Percentiles rank a stretch among this genome's conserved stretches.
phyloP scores from a whole-genome alignment of 768 basidiomycete species.

The Russula foetens region DNA sequence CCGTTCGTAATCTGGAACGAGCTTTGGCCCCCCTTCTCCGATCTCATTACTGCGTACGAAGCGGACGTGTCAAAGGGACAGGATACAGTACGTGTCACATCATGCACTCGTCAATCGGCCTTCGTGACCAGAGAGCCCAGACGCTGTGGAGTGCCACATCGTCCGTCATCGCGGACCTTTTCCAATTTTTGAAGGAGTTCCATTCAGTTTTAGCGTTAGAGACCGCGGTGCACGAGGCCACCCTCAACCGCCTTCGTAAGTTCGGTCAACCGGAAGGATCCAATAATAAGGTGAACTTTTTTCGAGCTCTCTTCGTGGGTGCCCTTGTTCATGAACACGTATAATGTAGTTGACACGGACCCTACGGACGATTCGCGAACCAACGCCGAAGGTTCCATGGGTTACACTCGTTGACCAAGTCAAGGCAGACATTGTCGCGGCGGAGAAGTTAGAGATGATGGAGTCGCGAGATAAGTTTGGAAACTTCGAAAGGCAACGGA shows the following conservation, averaged over 20 bases:
- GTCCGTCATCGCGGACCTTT: conserved; percentile 56
- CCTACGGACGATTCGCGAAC: conserved; percentile 42
- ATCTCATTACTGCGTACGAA: conserved; percentile 42
- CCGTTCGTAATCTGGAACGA: conserved; percentile 60
- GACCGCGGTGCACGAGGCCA: conserved; percentile 39
- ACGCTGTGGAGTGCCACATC: conserved; percentile 45
- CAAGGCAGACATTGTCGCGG: conserved; percentile 55
- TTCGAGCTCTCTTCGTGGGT: background rate
- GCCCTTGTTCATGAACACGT: conserved; percentile 5
- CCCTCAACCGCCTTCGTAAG: conserved; percentile 42
- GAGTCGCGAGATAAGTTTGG: conserved; percentile 25
- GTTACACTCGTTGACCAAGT: conserved; percentile 48
- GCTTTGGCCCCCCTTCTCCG: conserved; percentile 65
- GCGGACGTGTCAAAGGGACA: conserved; percentile 36
- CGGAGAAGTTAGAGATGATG: conserved; percentile 56
- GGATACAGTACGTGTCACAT: conserved; percentile 21
- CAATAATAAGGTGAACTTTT: conserved; percentile 8
- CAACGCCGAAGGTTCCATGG: conserved; percentile 37
- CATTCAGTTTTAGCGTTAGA: conserved; percentile 48
- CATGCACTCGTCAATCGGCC: background rate
- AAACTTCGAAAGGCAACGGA: conserved; percentile 3
- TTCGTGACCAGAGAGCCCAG: conserved; percentile 26
- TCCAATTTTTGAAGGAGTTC: conserved; percentile 52
- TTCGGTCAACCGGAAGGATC: conserved; percentile 37
- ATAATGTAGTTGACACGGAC: conserved; percentile 46